Conservation (phyloP, 2,329 filamentous ascomycete genomes). For the Sporothrix brunneoviolacea region DNA sequence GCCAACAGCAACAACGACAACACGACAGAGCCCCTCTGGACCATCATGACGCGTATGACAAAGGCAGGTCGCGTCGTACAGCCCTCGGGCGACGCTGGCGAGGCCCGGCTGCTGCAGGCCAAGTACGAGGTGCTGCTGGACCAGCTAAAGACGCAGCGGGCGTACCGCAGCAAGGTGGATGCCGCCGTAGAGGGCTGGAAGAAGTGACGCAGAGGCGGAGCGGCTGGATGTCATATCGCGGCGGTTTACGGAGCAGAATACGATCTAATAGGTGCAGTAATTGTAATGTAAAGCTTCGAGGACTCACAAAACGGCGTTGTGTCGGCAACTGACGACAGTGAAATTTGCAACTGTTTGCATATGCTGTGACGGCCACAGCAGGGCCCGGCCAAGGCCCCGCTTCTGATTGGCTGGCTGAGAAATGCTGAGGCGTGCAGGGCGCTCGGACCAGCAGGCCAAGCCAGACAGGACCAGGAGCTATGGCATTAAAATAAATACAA, state of each 20-base stretch:
- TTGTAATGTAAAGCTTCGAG: too few species aligned
- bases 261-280: too few species aligned
- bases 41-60: slow-evolving; percentile 96
- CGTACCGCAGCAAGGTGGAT: slow-evolving; percentile 74
- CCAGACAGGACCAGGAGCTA: not conserved
- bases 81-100: slow-evolving; percentile 62
- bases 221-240: too few species aligned
- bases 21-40: slow-evolving; percentile 85
- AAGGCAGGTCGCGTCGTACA: slow-evolving; percentile 81
- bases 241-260: too few species aligned
- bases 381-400: too few species aligned
- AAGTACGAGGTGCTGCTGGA: slow-evolving; percentile 97
- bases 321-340: too few species aligned
- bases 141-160: slow-evolving; percentile 78
- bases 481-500: slow-evolving; percentile 8
- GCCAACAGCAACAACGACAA: slow-evolving; percentile 65
- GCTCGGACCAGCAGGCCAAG: not conserved
- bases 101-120: slow-evolving; percentile 73
- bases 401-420: slow-evolving; percentile 1
- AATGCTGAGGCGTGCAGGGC: not conserved
- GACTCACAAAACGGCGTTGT: too few species aligned
- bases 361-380: too few species aligned
- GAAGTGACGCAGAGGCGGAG: not conserved
- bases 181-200: slow-evolving; percentile 40
- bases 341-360: too few species aligned